Evolutionary conservation across 148 eudicot species (phyloP), one percentile per base, ranked within the genome.

Genomic region (Drosera capensis): DNA sequence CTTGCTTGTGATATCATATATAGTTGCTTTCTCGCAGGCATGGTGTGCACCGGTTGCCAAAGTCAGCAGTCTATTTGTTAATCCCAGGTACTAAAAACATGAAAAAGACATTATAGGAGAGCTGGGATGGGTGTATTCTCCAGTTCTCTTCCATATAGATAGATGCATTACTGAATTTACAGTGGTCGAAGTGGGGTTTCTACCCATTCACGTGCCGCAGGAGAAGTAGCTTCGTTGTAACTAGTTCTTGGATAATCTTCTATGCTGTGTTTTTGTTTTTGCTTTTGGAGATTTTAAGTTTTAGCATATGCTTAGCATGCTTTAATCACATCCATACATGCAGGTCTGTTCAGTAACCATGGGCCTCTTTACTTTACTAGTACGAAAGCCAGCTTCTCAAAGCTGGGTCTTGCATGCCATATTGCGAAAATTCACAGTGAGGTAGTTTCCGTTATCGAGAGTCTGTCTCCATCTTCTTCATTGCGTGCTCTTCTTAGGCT

Each of bases 371-470:
- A 90, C 59, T 90, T 85, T 57, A 52, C 67, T 22, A 59, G 43
- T 52, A 72, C 94, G 23, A 90, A 90, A 72, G 29, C 80, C 18
- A 62, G 66, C 61, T 90, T 90, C 62, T 85, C 88, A 24, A 90
- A 90, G 72, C 57, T 90, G 80, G 99, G 99, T 20, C 64, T 90
- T 44, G 60, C 94, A 36, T 90, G 99, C 70, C 99, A 90, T 63
- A 90, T 90, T 45, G 99, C 99, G 49, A 90, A 90, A 75, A 90
- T 90, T 74, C 99, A 90, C 48, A 90, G 99, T 39, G 99, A 90
- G 95, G 99, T 85, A 74, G 51, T 23, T 55, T 62, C 16, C 4
- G 4, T 40, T 22, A 41, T 14, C 19, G 40, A 25, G 7, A 43
- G 53, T 35, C 43, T 59, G 5, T 52, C 25, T 34, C 43, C 42